Base-by-base conservation (phyloP, 2,329 filamentous ascomycete species). In the Plectosphaerella plurivora region DNA sequence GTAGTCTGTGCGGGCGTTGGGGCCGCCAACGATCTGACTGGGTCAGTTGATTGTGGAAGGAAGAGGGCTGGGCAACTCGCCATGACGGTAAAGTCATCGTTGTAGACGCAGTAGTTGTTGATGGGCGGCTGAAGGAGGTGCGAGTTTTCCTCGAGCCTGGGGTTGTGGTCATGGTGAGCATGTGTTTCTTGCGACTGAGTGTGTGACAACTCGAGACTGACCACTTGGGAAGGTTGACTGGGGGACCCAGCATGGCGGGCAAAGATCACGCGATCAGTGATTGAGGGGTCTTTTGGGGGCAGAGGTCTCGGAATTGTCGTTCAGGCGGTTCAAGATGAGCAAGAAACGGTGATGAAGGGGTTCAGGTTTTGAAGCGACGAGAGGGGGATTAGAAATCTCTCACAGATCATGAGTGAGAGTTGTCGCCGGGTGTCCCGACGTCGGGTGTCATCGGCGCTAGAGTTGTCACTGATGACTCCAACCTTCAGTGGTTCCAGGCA, bases 91-190 rank as follows among this genome's bases (percentile, higher is more conserved):
- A 93, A 82, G 64, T 83, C 82, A 51, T 88, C 82, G 67, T 96
- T 88, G 75, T 96, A 96, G 64, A 97, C 90, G 74, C 92, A 97
- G 77, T 94, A 95, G 75, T 97, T 97, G 75, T 97, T 97, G 65
- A 97, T 86, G 2, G 94, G 94, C 0, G 94, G 94, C 69, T 96
- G 84, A 53, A 97, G 83, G 56, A 97, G 86, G 68, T 97, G 92
- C 0, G 88, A 87, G 72, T 97, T 97, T 68, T 92, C 83, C 63
- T 90, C 81, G 41, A 99, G 86, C 93, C 92, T 97, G 42, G 18
- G 47, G 20, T 18, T 20, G 20, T 45, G 47, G 53, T 59, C 54
- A 63, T 9, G 45, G 52, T 33, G 7, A 47, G 7, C 9, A 22
- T n/a, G n/a, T 20, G 28, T 9, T 20, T 6, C 10, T 7, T 18